Base-by-base conservation (phyloP, 495 filamentous ascomycete species). In the Daldinia vernicosa region DNA sequence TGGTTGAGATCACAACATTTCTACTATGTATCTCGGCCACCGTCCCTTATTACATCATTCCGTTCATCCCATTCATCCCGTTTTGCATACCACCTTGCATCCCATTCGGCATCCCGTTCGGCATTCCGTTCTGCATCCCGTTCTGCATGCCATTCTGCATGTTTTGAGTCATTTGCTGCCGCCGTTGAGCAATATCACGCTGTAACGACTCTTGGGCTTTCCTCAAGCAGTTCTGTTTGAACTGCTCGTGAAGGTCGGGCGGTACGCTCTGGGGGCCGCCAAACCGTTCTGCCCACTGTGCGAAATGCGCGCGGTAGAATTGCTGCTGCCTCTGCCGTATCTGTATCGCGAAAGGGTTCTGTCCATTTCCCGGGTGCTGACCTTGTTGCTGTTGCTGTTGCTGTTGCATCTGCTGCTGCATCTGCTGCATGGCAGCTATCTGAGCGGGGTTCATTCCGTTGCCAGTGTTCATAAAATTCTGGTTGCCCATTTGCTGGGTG, bases 231-330 rank as follows among this genome's bases (percentile, higher is more conserved):
- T 27, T 52, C 19, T 63, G 60, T 66, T 78, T 79, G 37, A 79
- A 78, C n/a, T 76, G 64, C 0, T 77, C 75, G 51, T 78, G 27
- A 50, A 68, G 60, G 6, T 82, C 79, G 32, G 54, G 78, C 65
- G 73, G 80, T 40, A 80, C 79, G 55, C 64, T 79, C 65, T 60
- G 74, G 56, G 53, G 71, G 5, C 75, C 75, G 22, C 76, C 77
- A 51, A 50, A 87, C 30, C 82, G 81, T 14, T 71, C 72, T 26
- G 75, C 67, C 39, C 86, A 78, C 4, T 78, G 75, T 6, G 82
- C 78, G 68, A 89, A 80, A n/a, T 84, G 71, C 56, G 86, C 84
- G 7, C 78, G 66, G 26, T 87, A 83, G 14, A 80, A 68, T 45
- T 81, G 79, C 39, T 81, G 77, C 30, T 78, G 81, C 53, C 82